Conservation (phyloP, 2,329 filamentous ascomycete genomes). For the Fusarium subglutinans region DNA sequence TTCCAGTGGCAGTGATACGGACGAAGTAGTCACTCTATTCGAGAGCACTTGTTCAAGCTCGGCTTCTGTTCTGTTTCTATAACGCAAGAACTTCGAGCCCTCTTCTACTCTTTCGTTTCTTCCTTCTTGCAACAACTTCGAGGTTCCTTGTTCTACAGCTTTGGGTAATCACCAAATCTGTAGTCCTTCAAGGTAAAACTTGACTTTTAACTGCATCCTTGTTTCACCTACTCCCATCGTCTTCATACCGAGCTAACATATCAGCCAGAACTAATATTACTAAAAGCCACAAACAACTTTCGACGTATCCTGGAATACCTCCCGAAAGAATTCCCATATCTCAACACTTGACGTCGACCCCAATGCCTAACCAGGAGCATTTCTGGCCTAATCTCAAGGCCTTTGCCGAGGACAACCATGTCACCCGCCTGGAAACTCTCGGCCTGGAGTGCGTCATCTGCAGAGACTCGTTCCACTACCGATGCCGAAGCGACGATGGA, state of each 20-base stretch:
- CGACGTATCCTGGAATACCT: background rate
- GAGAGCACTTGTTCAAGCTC: background rate
- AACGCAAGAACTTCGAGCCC: background rate
- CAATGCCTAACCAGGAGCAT: background rate
- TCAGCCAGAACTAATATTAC: accelerated
- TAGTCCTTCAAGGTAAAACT: background rate
- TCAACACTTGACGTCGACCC: accelerated
- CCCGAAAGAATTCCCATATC: background rate
- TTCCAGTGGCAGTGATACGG: background rate
- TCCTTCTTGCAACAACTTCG: background rate
- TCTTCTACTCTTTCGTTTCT: background rate
- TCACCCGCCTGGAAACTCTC: background rate
- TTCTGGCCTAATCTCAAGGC: background rate
- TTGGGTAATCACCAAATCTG: background rate
- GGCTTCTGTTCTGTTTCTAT: background rate
- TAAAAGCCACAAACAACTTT: background rate
- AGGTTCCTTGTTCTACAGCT: background rate
- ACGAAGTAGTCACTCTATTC: background rate
- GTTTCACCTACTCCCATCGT: background rate
- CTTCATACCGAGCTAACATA: background rate
- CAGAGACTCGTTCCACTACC: background rate
- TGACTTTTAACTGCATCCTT: background rate
- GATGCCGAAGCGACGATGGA: background rate
- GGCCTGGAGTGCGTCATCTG: background rate
- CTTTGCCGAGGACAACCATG: background rate